Evolutionary conservation across 108 stramenopile species (phyloP).

Genomic region (Fragilariopsis cylindrus): DNA sequence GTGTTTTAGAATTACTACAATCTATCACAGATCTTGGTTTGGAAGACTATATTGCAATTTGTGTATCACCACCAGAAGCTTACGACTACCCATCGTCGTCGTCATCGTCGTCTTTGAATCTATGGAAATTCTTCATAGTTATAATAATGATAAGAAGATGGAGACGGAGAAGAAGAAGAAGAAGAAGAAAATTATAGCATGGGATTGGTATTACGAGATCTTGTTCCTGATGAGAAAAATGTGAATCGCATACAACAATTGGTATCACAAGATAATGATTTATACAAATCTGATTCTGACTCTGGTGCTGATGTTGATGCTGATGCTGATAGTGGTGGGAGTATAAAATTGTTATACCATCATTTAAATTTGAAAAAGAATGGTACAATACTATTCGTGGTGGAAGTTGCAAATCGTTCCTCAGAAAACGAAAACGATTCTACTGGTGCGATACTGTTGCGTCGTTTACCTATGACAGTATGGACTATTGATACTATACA

Average conservation of each 20-base stretch:
- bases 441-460: not conserved
- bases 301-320: not conserved
- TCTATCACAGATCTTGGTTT: not conserved
- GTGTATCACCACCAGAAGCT: not conserved
- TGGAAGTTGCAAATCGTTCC: not conserved
- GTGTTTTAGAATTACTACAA: not conserved
- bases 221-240: constrained; percentile 1
- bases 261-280: not conserved
- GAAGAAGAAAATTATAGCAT: not conserved
- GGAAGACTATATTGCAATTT: constrained; percentile 12
- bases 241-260: not conserved
- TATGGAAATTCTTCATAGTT: not conserved
- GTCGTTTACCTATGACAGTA: constrained; percentile 15
- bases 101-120: not conserved
- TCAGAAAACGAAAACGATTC: not conserved
- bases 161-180: not conserved
- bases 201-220: constrained; percentile 10
- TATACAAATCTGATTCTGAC: too few relatives aligned
- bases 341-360: constrained; percentile 9
- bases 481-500: constrained; percentile 15
- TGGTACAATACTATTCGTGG: constrained; percentile 7
- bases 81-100: too few relatives aligned
- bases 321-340: constrained; percentile 1
- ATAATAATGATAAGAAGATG: not conserved
- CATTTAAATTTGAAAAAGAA: not conserved